Percentiles rank a stretch among this genome's conserved stretches.
phyloP scores from a whole-genome alignment of 345 rosid genomes.

The Rhizophora apiculata region DNA sequence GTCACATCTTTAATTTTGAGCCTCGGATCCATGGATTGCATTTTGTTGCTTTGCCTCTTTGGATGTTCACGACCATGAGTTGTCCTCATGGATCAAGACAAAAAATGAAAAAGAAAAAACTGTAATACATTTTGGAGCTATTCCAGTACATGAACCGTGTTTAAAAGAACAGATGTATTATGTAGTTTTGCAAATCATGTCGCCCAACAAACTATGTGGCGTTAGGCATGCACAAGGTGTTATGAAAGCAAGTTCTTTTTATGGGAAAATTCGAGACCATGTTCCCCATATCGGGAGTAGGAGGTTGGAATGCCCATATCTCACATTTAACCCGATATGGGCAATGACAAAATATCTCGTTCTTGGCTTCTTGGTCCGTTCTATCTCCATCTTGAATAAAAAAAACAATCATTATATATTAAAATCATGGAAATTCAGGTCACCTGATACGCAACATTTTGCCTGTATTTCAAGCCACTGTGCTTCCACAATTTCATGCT shows the following conservation, averaged over 20 bases:
- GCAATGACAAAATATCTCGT: slow-evolving; percentile 10
- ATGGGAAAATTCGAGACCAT: not conserved
- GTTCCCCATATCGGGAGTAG: slow-evolving; percentile 8
- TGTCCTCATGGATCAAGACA: not conserved
- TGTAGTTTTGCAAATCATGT: not conserved
- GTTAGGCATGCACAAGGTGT: not conserved
- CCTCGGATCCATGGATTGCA: not conserved
- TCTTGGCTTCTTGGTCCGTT: slow-evolving; percentile 5
- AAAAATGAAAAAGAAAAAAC: not conserved
- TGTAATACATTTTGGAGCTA: not conserved
- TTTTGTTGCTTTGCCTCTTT: not conserved
- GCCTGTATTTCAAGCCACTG: too few species aligned
- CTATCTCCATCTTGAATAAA: not conserved
- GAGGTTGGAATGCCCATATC: slow-evolving; percentile 11
- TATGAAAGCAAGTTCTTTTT: not conserved
- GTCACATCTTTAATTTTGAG: not conserved
- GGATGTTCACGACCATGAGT: not conserved
- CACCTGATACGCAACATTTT: too few species aligned
- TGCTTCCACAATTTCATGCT: not conserved
- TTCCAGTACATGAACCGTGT: not conserved
- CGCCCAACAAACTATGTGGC: not conserved
- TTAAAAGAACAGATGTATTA: not conserved
- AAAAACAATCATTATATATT: not conserved
- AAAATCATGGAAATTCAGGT: not conserved
- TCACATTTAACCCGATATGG: not conserved